Base-by-base conservation (phyloP, 352 stramenopile species). In the Blastocystis sp. region DNA sequence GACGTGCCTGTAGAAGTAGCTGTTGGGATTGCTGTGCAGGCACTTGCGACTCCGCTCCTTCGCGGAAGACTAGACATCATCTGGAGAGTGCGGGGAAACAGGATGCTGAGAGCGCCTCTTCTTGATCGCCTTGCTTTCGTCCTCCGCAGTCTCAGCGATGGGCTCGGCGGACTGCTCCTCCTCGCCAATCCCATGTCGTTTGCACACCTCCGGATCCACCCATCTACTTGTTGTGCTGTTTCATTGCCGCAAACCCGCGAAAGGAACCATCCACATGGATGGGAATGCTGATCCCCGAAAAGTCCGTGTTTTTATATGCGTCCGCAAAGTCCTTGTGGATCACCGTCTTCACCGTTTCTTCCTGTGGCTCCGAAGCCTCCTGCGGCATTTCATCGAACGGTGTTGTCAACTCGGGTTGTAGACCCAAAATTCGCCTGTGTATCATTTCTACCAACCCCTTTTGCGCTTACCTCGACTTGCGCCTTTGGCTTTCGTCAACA, bases 191-290 rank as follows among this genome's bases (percentile, higher is more conserved):
- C 74, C 74, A 34, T 34, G 61, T 84, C 52, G 43, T 38, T 69
- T 28, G n/a, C 28, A 63, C 21, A 84, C 43, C 54, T 21, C 74
- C 6, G 74, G 74, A 71, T 84, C 52, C 14, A 84, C 52, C 24
- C 38, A 84, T 28, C 74, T 84, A 28, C 0, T 64, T n/a, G 28
- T 74, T 68, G 9, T 61, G 7, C 14, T 57, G 40, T 1, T 77
- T 14, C 14, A n/a, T 43, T 7, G n/a, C 1, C 9, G 1, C 43
- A 24, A 66, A 84, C 62, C 74, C 59, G 43, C 54, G 62, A 34
- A 64, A 84, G 43, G 62, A 57, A 38, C 74, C 62, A 24, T 71
- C 62, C n/a, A 84, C 74, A 40, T 84, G 62, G 2, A 84, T 84
- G 38, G 62, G 59, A 70, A 84, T 10, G 34, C 14, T 38, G 19